Evolutionary conservation across 2,329 filamentous ascomycete species (phyloP).

Genomic region (Fusarium dimerum): DNA sequence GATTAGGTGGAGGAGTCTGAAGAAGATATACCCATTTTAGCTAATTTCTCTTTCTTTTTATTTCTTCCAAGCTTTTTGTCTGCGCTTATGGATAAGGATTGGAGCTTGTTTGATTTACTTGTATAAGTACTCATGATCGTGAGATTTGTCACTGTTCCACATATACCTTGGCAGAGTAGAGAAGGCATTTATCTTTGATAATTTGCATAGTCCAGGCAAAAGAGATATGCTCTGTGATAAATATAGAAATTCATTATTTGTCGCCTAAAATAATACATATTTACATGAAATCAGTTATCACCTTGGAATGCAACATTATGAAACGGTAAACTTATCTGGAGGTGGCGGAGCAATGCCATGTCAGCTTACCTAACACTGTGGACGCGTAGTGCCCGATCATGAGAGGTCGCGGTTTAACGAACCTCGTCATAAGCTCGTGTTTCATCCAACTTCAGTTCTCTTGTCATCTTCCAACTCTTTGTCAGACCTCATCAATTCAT

Average conservation of each 20-base stretch:
- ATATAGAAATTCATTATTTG: too few relatives aligned
- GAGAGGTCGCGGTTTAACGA: neutral
- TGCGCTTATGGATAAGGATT: too few relatives aligned
- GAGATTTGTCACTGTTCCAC: too few relatives aligned
- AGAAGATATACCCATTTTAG: constrained; percentile 1
- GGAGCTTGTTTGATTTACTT: too few relatives aligned
- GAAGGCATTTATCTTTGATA: too few relatives aligned
- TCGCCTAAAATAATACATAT: neutral
- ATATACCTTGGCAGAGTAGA: too few relatives aligned
- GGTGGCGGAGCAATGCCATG: neutral
- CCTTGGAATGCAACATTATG: too few relatives aligned
- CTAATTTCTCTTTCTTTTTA: neutral
- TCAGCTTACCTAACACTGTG: constrained; percentile 9
- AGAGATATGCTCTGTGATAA: too few relatives aligned
- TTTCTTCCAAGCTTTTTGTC: neutral
- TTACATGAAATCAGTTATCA: too few relatives aligned
- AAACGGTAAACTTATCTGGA: neutral
- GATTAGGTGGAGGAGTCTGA: neutral
- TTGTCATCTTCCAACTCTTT: neutral
- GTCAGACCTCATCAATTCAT: neutral
- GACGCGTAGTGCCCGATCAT: constrained; percentile 3
- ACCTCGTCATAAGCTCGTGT: neutral
- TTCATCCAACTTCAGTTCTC: neutral
- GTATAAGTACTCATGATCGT: too few relatives aligned
- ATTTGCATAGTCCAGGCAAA: too few relatives aligned